These are phyloP conservation scores for Cynara cardunculus DNA, from an alignment of 129 eudicot genomes.

Conservation along the genomic window DNA sequence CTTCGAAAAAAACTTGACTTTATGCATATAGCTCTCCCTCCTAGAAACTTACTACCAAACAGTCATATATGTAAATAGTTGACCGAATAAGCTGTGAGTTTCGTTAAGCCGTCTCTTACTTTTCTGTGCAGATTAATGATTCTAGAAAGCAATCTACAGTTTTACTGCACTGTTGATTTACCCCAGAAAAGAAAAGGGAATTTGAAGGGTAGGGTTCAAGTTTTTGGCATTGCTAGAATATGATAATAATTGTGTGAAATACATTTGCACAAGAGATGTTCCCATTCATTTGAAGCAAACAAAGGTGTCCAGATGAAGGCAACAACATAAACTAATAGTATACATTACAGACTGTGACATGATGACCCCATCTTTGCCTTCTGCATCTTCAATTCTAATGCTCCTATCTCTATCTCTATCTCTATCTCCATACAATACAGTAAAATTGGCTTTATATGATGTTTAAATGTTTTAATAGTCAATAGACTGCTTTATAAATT, in stretches of 20 bases:
- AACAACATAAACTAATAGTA: slow-evolving; percentile 8
- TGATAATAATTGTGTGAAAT: slow-evolving; percentile 5
- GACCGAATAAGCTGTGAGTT: too few relatives aligned
- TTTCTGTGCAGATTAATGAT: background rate
- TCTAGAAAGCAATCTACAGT: too few relatives aligned
- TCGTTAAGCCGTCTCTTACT: too few relatives aligned
- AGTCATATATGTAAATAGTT: too few relatives aligned
- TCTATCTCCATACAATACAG: background rate
- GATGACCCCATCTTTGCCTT: slow-evolving; percentile 18
- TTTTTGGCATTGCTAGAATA: background rate
- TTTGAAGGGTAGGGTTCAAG: background rate
- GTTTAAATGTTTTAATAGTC: too few relatives aligned
- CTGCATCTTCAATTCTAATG: background rate
- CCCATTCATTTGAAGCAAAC: slow-evolving; percentile 5
- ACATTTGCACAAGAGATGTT: slow-evolving; percentile 18
- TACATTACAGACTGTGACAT: background rate
- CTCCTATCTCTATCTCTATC: background rate
- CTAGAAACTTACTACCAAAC: too few relatives aligned
- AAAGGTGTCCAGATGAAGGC: slow-evolving; percentile 22
- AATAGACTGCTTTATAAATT: too few relatives aligned
- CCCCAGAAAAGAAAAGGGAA: background rate
- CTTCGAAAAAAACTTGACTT: too few relatives aligned
- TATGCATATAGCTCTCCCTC: too few relatives aligned
- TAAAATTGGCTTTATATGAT: background rate
- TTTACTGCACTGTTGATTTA: background rate